A percentile compares a stretch with the other conserved stretches of the same genome.
phyloP scores from a whole-genome alignment of 106 monocot species.

The Dendrobium catenatum region DNA sequence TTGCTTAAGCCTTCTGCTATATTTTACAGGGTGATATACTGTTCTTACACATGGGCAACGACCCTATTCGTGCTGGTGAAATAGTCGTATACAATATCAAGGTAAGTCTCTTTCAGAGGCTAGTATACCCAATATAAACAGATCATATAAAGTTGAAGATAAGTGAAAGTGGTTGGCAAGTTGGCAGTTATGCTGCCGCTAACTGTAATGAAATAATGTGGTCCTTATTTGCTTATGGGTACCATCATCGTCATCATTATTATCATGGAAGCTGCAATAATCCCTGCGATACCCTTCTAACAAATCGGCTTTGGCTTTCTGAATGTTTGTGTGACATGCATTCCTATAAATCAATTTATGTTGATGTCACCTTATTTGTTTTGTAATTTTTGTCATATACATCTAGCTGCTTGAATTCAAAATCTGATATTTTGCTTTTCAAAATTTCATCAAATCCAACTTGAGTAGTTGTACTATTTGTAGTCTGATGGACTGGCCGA shows the following conservation, averaged over 20 bases:
- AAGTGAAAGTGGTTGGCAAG: background rate
- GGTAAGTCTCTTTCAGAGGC: slow-evolving; percentile 23
- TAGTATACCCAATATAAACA: slow-evolving; percentile 4
- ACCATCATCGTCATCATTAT: background rate
- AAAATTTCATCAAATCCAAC: too few relatives aligned
- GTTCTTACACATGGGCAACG: slow-evolving; percentile 49
- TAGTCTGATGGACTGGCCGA: too few relatives aligned
- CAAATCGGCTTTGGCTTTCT: background rate
- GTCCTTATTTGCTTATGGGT: background rate
- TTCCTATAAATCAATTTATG: background rate
- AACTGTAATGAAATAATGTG: background rate
- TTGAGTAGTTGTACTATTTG: too few relatives aligned
- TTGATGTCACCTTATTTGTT: background rate
- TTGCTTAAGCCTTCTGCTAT: slow-evolving; percentile 5
- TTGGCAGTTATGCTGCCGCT: too few relatives aligned
- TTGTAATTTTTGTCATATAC: too few relatives aligned
- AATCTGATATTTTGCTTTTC: too few relatives aligned
- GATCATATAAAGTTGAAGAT: background rate
- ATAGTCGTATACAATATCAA: slow-evolving; percentile 56
- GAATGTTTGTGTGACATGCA: background rate
- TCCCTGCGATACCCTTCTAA: background rate
- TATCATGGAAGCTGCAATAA: background rate
- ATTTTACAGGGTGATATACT: slow-evolving; percentile 53
- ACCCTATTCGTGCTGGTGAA: slow-evolving; percentile 54
- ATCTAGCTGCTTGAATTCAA: too few relatives aligned